Base-by-base conservation (phyloP, 176 grass and related monocot species). In the Eragrostis nindensis region DNA sequence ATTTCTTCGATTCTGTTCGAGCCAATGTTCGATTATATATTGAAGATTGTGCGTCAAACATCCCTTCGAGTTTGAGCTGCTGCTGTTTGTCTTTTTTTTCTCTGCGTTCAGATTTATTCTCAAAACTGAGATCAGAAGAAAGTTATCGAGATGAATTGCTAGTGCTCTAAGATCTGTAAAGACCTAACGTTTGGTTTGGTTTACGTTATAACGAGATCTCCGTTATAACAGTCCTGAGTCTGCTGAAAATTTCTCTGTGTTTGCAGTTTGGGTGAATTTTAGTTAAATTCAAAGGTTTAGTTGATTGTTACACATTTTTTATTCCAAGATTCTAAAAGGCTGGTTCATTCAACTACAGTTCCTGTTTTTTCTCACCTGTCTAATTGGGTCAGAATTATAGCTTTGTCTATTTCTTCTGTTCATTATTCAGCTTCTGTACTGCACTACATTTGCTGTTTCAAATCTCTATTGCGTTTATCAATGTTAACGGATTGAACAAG, bases 1-100 rank as follows among this genome's bases (percentile, higher is more conserved):
- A 16, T 68, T 73, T 76, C 48, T 76, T 68, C 18, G 47, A 47
- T 76, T 72, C 68, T 7, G 32, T 76, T 54, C 12, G 38, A 13
- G 11, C 10, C 46, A 76, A 68, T 48, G 9, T 76, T 77, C 38
- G 3, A 52, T 66, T 78, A 36, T 36, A 36, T 66, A 10, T 5
- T 10, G 11, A 14, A 78, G 61, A 66, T 78, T 65, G 9, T 22
- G 18, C 40, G 16, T 67, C 46, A 36, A 36, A 36, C 32, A 36
- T 36, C 32, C 32, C 32, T 36, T 36, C 32, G 32, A 36, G 32
- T 36, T 36, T 36, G 32, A 36, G 32, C 32, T 36, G 32, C 32
- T 36, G 32, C 4, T 36, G 32, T 36, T 36, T 36, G 32, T 4
- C 32, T 36, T 36, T 36, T 36, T 36, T 36, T 36, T 36, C 32